Base-by-base conservation (phyloP, 768 basidiomycete species). In the Lactarius psammicola region DNA sequence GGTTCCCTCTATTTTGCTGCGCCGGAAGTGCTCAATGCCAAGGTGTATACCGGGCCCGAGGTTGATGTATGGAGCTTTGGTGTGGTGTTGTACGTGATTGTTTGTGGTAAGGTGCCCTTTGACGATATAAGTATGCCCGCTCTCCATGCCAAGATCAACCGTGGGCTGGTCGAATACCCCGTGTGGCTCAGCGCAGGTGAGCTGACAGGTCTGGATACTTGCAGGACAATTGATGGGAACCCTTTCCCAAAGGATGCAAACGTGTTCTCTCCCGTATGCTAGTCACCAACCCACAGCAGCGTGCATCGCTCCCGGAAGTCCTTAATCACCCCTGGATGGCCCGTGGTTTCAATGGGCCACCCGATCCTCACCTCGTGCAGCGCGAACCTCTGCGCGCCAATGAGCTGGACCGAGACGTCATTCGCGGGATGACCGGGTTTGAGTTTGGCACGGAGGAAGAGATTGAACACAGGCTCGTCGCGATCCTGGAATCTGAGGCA, bases 51-150 rank as follows among this genome's bases (percentile, higher is more conserved):
- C 0, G 96, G 97, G 0, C 97, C 97, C 18, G 96, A 98, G 75
- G 97, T 98, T 64, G 97, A 98, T n/a, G n/a, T n/a, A n/a, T n/a
- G n/a, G n/a, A n/a, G n/a, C n/a, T n/a, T n/a, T n/a, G n/a, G n/a
- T n/a, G 95, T 99, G 69, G 97, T 99, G 7, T 84, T 99, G 30
- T 98, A 98, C 72, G 95, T 97, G 23, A 84, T 99, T 60, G 95
- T 99, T 0, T 99, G 96, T 74, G 97, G 97, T 56, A 98, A 97
- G 78, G 97, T 99, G 4, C 96, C 97, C 0, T 98, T 99, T 74
- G 97, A 99, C 72, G 97, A 99, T 75, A 94, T 98, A 77, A 95
- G 90, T 74, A 99, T 98, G 97, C 96, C 97, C 2, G 97, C 97
- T 0, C 79, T 99, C 61, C 97, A 98, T 75, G 97, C 97, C 30